These are phyloP conservation scores for Biscogniauxia sp. DNA, from an alignment of 2,329 filamentous ascomycete genomes.

Conservation along the genomic window DNA sequence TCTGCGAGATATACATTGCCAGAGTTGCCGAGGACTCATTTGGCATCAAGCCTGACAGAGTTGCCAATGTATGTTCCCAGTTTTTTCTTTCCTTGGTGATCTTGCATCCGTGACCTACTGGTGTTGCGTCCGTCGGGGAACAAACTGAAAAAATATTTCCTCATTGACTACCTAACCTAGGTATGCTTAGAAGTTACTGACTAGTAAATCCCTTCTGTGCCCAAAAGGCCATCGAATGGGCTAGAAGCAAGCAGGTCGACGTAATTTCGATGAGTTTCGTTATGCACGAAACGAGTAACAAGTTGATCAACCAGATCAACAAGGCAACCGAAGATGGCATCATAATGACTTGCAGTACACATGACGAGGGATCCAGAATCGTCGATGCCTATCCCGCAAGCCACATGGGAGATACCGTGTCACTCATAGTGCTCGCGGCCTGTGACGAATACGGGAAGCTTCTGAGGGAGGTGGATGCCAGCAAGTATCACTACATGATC, in stretches of 20 bases:
- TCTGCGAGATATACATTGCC: background rate
- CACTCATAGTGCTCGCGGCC: too few species aligned
- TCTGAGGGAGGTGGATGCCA: too few species aligned
- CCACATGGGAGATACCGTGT: background rate
- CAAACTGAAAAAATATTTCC: too few species aligned
- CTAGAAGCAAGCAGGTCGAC: background rate
- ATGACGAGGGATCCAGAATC: constrained; percentile 1
- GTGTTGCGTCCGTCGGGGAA: too few species aligned
- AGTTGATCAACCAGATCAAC: background rate
- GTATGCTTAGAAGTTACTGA: too few species aligned
- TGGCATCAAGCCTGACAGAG: background rate
- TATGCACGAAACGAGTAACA: background rate
- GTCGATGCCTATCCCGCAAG: background rate
- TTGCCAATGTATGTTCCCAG: too few species aligned
- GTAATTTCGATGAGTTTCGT: constrained; percentile 5
- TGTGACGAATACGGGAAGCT: too few species aligned
- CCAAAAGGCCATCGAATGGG: constrained; percentile 1
- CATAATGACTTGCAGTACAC: constrained; percentile 1
- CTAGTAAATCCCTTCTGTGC: too few species aligned
- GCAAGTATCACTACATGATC: background rate
- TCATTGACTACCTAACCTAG: too few species aligned
- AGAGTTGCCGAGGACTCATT: background rate
- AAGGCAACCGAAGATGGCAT: background rate
- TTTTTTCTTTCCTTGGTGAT: too few species aligned
- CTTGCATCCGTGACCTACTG: too few species aligned